phyloP scores from a whole-genome alignment of 2,329 filamentous ascomycete genomes.

The Calycina herbarum region DNA sequence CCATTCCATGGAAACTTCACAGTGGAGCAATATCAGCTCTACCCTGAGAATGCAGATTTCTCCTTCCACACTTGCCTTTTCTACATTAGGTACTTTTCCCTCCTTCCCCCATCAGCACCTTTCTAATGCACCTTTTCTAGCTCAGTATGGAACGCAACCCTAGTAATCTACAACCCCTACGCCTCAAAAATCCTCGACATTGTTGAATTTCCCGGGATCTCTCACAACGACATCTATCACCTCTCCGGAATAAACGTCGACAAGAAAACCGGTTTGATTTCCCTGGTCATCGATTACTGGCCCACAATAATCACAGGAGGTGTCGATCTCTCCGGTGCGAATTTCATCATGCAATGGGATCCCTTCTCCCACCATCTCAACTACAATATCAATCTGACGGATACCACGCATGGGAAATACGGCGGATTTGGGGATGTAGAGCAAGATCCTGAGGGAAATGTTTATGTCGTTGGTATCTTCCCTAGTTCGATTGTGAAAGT shows the following conservation, averaged over 20 bases:
- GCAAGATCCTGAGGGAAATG: constrained; percentile 17
- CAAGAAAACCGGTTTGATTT: constrained; percentile 11
- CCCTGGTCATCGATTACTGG: constrained; percentile 16
- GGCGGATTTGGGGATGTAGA: constrained; percentile 19
- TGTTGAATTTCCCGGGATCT: constrained; percentile 15
- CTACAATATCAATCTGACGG: constrained; percentile 18
- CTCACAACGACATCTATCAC: constrained; percentile 11
- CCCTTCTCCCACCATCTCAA: constrained; percentile 1
- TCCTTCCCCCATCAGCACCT: neutral
- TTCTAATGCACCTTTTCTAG: constrained; percentile 1
- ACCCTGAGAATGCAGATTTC: constrained; percentile 21
- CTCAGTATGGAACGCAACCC: constrained; percentile 15
- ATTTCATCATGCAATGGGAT: constrained; percentile 18
- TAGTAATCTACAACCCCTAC: constrained; percentile 19
- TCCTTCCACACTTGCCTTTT: constrained; percentile 14
- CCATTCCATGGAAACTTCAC: constrained; percentile 17
- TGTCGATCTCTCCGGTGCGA: constrained; percentile 17
- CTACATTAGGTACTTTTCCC: constrained; percentile 8
- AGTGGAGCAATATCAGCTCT: constrained; percentile 20
- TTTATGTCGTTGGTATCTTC: constrained; percentile 16
- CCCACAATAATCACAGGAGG: constrained; percentile 12
- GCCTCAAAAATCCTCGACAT: constrained; percentile 9
- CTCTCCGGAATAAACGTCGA: constrained; percentile 16
- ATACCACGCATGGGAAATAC: constrained; percentile 15
- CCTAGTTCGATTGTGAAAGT: constrained; percentile 17